Conservation (phyloP, 2,329 filamentous ascomycete genomes). For the Colletotrichum melonis region DNA sequence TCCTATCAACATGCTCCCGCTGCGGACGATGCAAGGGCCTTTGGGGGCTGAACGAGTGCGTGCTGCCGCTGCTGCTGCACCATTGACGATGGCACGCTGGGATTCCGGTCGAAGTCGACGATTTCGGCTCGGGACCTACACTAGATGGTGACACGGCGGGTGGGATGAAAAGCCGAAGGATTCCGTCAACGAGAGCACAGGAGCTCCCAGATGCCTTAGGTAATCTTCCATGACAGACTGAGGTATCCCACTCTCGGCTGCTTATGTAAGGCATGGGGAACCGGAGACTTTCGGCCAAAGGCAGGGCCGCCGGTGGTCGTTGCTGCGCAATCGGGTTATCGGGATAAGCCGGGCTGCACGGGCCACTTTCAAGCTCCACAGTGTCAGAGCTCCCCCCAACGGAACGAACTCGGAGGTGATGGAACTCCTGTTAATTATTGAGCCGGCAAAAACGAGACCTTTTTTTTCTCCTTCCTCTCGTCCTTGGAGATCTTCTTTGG, state of each 20-base stretch:
- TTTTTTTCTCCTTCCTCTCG: conserved; percentile 13
- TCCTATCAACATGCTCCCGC: conserved; percentile 20
- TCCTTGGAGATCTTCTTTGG: neutral
- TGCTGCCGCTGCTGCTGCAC: neutral
- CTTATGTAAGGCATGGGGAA: conserved; percentile 5
- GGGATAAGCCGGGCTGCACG: conserved; percentile 32
- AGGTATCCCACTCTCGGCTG: neutral
- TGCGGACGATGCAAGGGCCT: conserved; percentile 17
- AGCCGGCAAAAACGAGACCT: conserved; percentile 11
- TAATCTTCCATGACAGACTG: neutral
- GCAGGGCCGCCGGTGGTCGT: neutral
- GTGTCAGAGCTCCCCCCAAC: conserved; percentile 25
- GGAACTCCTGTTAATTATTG: conserved; percentile 12
- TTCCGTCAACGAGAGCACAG: neutral
- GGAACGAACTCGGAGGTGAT: conserved; percentile 22
- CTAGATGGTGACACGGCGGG: no score
- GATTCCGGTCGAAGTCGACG: neutral
- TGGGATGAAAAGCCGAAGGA: neutral
- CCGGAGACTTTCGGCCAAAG: conserved; percentile 6
- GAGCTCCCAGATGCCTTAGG: neutral
- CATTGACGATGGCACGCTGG: neutral
- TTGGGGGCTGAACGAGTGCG: conserved; percentile 7
- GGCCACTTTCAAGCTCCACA: conserved; percentile 7
- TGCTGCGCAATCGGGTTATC: conserved; percentile 17
- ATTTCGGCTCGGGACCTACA: neutral